Evolutionary conservation across 192 early-diverging fungal genomes (phyloP).

Genomic region (Chytriomyces sp.): DNA sequence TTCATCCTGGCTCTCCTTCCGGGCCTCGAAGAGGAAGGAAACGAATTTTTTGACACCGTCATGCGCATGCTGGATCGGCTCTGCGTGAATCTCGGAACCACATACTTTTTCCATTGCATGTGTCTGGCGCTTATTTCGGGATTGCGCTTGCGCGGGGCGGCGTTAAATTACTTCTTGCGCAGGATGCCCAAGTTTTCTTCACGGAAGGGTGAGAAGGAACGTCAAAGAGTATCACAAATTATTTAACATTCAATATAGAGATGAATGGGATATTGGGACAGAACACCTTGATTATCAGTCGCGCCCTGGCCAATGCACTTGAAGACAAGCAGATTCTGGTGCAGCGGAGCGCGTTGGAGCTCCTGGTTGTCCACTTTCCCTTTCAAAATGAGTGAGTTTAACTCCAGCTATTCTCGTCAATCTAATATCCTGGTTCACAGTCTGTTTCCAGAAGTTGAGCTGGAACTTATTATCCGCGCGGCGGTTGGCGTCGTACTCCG

Average conservation of each 20-base stretch:
- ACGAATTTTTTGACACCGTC: slow-evolving; percentile 80
- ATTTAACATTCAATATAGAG: slow-evolving; percentile 27
- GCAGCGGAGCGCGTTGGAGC: slow-evolving; percentile 78
- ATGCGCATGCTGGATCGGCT: slow-evolving; percentile 66
- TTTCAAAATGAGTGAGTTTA: slow-evolving; percentile 56
- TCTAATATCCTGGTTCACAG: slow-evolving; percentile 4
- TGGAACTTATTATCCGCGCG: slow-evolving; percentile 66
- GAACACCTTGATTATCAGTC: slow-evolving; percentile 65
- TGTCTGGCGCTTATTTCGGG: slow-evolving; percentile 79
- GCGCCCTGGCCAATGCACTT: slow-evolving; percentile 73
- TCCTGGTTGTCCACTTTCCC: slow-evolving; percentile 75
- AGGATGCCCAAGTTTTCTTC: slow-evolving; percentile 70
- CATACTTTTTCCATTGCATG: slow-evolving; percentile 81
- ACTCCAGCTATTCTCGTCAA: slow-evolving; percentile 33
- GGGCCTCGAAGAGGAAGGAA: slow-evolving; percentile 85
- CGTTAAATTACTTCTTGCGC: slow-evolving; percentile 76
- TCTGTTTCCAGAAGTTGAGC: slow-evolving; percentile 66
- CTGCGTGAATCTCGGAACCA: slow-evolving; percentile 64
- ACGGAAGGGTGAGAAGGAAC: slow-evolving; percentile 54
- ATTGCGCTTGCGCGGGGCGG: slow-evolving; percentile 66
- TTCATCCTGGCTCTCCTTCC: slow-evolving; percentile 81
- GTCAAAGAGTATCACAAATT: slow-evolving; percentile 9
- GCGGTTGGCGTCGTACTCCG: slow-evolving; percentile 81
- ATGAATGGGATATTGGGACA: slow-evolving; percentile 41
- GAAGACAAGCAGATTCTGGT: slow-evolving; percentile 78